Base-by-base conservation (phyloP, 2,329 filamentous ascomycete genomes). In the Sarocladiaceae sp. region DNA sequence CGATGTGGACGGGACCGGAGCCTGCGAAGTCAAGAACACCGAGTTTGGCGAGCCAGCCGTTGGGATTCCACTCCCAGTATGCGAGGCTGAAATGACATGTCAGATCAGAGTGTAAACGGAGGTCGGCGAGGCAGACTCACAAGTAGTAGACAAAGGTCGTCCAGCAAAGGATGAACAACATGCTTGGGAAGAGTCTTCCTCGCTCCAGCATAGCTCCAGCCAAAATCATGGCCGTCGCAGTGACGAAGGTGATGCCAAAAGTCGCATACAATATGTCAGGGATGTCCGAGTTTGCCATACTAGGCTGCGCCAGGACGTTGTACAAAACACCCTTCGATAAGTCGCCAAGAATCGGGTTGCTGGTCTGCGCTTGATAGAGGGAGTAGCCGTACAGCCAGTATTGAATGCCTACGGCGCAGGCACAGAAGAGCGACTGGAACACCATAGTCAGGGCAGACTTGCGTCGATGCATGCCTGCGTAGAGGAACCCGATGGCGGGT, bases 61-160 rank as follows among this genome's bases (percentile, higher is more conserved):
- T 79, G 17, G 75, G 60, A 59, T 86, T 86, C 83, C 82, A 86
- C 5, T 80, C 83, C 82, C 82, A 85, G 68, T 76, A 82, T 0
- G 82, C 82, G 52, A 85, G 77, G 0, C 77, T 62, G n/a, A 20
- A 20, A 10, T 4, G 23, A 15, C 12, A 13, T n/a, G n/a, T n/a
- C n/a, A n/a, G n/a, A n/a, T n/a, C n/a, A n/a, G n/a, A n/a, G n/a
- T n/a, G n/a, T n/a, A n/a, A 17, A n/a, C 25, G 13, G 18, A 12
- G 8, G 35, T 3, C 13, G 11, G 3, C 15, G 3, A n/a, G 25
- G 28, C 13, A 13, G 1, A 56, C 63, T 58, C 44, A 64, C 55
- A 66, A 54, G 29, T 65, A 84, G 64, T 86, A 85, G 5, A 85
- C 82, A 48, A 84, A 70, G 0, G 82, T 85, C 0, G 80, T 78